phyloP scores from a whole-genome alignment of 495 filamentous ascomycete genomes.

The Aspergillus avenaceus region DNA sequence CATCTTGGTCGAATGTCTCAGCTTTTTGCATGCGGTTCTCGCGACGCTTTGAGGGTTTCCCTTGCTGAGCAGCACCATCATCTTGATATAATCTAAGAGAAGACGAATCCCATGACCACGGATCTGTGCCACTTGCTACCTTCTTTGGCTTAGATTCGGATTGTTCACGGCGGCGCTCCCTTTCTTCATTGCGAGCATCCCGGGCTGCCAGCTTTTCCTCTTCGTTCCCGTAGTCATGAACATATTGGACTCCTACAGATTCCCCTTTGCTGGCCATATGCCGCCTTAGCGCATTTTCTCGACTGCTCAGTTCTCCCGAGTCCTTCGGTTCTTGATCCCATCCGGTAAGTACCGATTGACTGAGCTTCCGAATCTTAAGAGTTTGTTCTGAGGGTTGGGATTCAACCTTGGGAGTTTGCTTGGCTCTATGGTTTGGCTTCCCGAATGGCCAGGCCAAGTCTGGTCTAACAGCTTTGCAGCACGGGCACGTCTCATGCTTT shows the following conservation, averaged over 20 bases:
- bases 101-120: conserved; percentile 36
- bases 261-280: neutral
- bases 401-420: neutral
- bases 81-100: conserved; percentile 21
- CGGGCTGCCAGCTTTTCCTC: neutral
- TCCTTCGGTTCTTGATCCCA: neutral
- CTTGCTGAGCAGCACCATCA: conserved; percentile 1
- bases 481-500: conserved; percentile 22
- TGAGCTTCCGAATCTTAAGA: conserved; percentile 20
- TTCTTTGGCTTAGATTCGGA: conserved; percentile 4
- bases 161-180: neutral
- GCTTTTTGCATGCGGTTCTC: conserved; percentile 20
- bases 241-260: neutral
- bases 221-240: neutral
- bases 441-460: neutral
- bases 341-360: conserved; percentile 12
- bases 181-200: neutral
- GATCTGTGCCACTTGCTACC: conserved; percentile 13
- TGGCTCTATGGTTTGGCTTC: neutral
- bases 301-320: neutral
- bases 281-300: conserved; percentile 3
- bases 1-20: conserved; percentile 27
- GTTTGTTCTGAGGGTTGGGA: conserved; percentile 3
- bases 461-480: conserved; percentile 26
- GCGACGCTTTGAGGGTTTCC: conserved; percentile 23